A percentile compares a stretch with the other conserved stretches of the same genome.
phyloP scores from a whole-genome alignment of 192 early-diverging fungal species.

The Entomortierella chlamydospora region DNA sequence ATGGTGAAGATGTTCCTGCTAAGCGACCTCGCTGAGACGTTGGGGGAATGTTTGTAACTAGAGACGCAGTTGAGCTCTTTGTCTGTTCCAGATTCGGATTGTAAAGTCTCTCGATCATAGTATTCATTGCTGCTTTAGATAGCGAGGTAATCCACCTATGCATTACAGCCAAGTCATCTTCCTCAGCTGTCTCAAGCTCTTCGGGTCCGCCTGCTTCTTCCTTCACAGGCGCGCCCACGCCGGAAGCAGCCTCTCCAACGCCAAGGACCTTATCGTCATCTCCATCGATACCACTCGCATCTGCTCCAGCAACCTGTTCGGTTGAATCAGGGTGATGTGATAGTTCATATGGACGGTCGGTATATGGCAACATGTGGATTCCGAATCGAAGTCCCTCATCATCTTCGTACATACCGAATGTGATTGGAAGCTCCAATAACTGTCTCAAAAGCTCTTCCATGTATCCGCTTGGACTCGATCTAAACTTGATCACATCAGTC shows the following conservation, averaged over 20 bases:
- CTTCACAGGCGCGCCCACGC: neutral
- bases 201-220: neutral
- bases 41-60: conserved; percentile 10
- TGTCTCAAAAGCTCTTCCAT: conserved; percentile 78
- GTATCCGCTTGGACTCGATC: conserved; percentile 72
- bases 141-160: conserved; percentile 79
- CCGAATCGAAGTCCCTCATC: conserved; percentile 61
- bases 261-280: conserved; percentile 43
- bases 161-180: conserved; percentile 58
- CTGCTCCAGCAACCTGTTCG: conserved; percentile 70
- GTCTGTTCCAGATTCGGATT: conserved; percentile 41
- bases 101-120: conserved; percentile 42
- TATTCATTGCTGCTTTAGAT: conserved; percentile 68
- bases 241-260: conserved; percentile 23
- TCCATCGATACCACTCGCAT: conserved; percentile 62
- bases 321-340: neutral
- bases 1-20: conserved; percentile 2
- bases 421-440: conserved; percentile 75
- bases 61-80: neutral
- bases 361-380: conserved; percentile 39
- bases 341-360: conserved; percentile 21
- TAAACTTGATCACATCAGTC: conserved; percentile 64
- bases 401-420: conserved; percentile 76
- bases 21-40: conserved; percentile 3
- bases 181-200: conserved; percentile 35